Evolutionary conservation across 371 early-diverging fungal species (phyloP), one percentile per base, ranked within the genome.

Genomic region (Apophysomyces sp.): DNA sequence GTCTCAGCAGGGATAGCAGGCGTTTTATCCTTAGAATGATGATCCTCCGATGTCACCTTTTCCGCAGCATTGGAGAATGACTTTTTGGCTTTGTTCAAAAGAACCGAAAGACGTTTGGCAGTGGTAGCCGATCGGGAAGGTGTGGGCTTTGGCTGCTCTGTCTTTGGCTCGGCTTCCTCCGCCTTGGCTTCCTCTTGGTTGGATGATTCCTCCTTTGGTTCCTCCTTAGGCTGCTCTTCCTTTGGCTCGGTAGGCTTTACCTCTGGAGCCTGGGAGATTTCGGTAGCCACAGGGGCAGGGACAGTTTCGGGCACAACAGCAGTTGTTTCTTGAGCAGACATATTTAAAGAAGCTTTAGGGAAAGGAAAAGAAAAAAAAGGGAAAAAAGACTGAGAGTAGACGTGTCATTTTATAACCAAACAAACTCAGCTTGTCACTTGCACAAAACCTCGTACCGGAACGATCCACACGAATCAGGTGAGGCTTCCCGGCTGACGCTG

Each of bases 71-170:
- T 29, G 37, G 70, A 61, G 26, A 71, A 63, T 32, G 62, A 62
- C 40, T 63, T 62, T 61, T 66, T 71, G 41, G 71, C 71, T 66
- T 71, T 71, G 56, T 60, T 63, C 31, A 62, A 55, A 41, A 66
- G 60, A 15, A 54, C 13, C 2, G 71, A 71, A 12, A 71, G 39
- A 31, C 71, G 71, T 54, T 66, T 71, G 49, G 70, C 49, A 28
- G 67, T 31, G 26, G 57, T 63, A 58, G 44, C 62, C n/a, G 71
- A 71, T 55, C 66, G 49, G n/a, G 71, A 61, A 36, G 65, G 58
- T 15, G 55, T 31, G 36, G 69, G 65, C 13, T 61, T 39, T 37
- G 69, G 69, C 24, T 49, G 30, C 9, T 53, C 32, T 18, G 40
- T 54, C 52, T 57, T 53, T 28, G 41, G 27, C 27, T 36, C 36